phyloP scores from a whole-genome alignment of 805 yeast species.

The Saccharomycopsis sp. region DNA sequence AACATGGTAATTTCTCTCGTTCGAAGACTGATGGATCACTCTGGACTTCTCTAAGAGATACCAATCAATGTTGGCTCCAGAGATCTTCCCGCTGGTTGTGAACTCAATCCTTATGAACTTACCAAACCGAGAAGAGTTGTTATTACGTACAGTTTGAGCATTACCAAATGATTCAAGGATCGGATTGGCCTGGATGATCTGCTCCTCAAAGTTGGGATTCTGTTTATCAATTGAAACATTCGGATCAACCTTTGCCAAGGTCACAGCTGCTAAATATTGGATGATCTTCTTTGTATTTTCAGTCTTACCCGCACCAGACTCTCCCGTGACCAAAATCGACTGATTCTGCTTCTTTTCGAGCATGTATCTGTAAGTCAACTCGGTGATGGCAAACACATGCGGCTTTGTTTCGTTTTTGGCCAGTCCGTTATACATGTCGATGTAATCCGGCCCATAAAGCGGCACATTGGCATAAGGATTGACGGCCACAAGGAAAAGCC shows the following conservation, averaged over 20 bases:
- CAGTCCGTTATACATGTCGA: conserved; percentile 48
- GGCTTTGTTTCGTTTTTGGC: conserved; percentile 51
- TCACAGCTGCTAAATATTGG: conserved; percentile 80
- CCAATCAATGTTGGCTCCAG: conserved; percentile 93
- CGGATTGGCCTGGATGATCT: conserved; percentile 90
- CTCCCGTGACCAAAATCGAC: conserved; percentile 95
- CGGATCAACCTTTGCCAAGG: conserved; percentile 27
- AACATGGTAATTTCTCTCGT: conserved; percentile 90
- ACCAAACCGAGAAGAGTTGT: conserved; percentile 95
- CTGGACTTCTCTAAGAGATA: conserved; percentile 90
- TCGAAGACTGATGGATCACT: conserved; percentile 64
- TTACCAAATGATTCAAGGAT: conserved; percentile 95
- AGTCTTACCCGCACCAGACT: conserved; percentile 98
- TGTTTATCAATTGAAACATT: conserved; percentile 23
- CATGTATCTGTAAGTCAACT: conserved; percentile 74
- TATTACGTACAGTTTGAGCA: conserved; percentile 89
- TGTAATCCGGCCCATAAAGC: conserved; percentile 56
- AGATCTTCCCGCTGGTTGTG: conserved; percentile 51
- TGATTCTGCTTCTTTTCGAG: conserved; percentile 68
- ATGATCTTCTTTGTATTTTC: conserved; percentile 94
- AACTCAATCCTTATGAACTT: conserved; percentile 88
- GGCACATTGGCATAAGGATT: conserved; percentile 80
- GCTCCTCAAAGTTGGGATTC: conserved; percentile 59
- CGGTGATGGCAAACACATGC: conserved; percentile 87
- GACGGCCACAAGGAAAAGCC: conserved; percentile 88